These are phyloP conservation scores for Hippophae gyantsensis DNA, from an alignment of 306 rosid species.

Conservation along the genomic window DNA sequence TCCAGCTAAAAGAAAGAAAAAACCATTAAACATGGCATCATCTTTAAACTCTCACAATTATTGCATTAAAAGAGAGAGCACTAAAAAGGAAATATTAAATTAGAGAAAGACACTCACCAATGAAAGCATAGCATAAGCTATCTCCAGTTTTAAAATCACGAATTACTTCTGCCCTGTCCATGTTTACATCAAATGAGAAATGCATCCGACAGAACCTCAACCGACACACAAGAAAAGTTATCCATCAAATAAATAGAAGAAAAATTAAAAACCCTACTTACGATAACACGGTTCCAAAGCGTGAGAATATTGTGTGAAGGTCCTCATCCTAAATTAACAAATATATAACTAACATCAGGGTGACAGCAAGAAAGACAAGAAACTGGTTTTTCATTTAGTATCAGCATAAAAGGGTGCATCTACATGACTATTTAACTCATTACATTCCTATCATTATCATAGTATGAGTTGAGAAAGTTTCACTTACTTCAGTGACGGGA, in stretches of 20 bases:
- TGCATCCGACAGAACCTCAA: conserved; percentile 7
- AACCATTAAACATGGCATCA: not conserved
- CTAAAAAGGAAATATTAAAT: not conserved
- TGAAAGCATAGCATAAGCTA: conserved; percentile 90
- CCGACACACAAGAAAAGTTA: not conserved
- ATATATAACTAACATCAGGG: conserved; percentile 4
- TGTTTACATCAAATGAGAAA: conserved; percentile 25
- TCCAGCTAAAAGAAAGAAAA: not conserved
- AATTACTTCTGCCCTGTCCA: conserved; percentile 84
- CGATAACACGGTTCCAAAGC: conserved; percentile 75
- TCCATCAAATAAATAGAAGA: conserved; percentile 13
- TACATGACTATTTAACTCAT: not conserved
- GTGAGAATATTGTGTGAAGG: conserved; percentile 86
- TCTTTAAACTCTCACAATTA: not conserved
- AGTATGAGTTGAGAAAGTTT: not conserved
- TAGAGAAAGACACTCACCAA: conserved; percentile 41
- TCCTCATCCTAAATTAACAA: conserved; percentile 70
- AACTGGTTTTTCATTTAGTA: not conserved
- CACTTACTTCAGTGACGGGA: conserved; percentile 86
- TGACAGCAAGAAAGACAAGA: not conserved
- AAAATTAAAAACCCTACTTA: conserved; percentile 36
- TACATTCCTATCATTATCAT: conserved; percentile 13
- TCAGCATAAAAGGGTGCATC: not conserved
- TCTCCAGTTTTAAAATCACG: conserved; percentile 89
- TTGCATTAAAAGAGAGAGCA: not conserved